Conservation (phyloP, 2,329 filamentous ascomycete species). For the Mycosphaerella arachidis region DNA sequence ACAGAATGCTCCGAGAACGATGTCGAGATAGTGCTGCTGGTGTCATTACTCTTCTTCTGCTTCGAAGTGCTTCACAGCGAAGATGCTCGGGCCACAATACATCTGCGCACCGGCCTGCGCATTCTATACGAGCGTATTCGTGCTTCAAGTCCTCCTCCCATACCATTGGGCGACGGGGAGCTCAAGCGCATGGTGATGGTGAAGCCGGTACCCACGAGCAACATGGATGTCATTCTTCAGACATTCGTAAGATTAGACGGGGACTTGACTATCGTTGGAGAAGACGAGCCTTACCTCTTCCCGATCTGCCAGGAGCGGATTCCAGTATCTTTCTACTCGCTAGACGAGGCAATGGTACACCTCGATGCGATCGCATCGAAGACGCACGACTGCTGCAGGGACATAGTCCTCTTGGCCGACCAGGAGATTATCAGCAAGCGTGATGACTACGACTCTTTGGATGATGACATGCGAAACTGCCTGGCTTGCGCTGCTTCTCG, state of each 20-base stretch:
- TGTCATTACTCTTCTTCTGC: slow-evolving; percentile 19
- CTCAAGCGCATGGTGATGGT: slow-evolving; percentile 10
- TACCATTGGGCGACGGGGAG: slow-evolving; percentile 4
- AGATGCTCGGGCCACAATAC: slow-evolving; percentile 12
- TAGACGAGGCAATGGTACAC: slow-evolving; percentile 18
- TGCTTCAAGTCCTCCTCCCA: background rate
- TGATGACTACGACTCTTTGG: slow-evolving; percentile 8
- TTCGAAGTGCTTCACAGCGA: slow-evolving; percentile 16
- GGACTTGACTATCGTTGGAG: slow-evolving; percentile 16
- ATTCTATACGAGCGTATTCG: slow-evolving; percentile 16
- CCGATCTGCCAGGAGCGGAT: slow-evolving; percentile 13
- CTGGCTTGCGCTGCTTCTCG: slow-evolving; percentile 15
- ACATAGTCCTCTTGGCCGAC: slow-evolving; percentile 15
- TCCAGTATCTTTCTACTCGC: slow-evolving; percentile 12
- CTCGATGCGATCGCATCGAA: slow-evolving; percentile 14
- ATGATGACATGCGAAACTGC: slow-evolving; percentile 17
- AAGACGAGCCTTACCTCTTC: slow-evolving; percentile 17
- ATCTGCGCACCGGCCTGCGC: slow-evolving; percentile 14
- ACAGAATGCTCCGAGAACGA: slow-evolving; percentile 6
- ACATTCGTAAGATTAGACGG: slow-evolving; percentile 17
- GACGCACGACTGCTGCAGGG: slow-evolving; percentile 11
- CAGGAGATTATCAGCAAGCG: slow-evolving; percentile 6
- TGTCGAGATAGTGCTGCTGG: slow-evolving; percentile 16
- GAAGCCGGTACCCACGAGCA: slow-evolving; percentile 7
- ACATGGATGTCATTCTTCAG: slow-evolving; percentile 15